phyloP scores from a whole-genome alignment of 108 stramenopile species.

The Chaetoceros muelleri region DNA sequence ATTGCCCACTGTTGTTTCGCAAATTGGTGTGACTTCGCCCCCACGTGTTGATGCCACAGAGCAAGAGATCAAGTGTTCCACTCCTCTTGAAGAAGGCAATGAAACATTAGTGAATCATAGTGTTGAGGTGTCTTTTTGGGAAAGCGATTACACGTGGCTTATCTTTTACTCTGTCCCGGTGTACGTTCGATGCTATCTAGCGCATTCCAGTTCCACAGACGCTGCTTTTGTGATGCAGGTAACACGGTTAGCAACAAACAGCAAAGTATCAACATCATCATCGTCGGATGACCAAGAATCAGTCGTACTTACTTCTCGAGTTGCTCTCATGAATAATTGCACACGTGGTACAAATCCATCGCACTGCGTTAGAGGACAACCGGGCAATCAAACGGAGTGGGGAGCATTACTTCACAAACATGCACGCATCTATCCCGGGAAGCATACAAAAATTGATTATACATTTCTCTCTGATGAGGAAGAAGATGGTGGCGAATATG shows the following conservation, averaged over 20 bases:
- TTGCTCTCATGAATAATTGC: constrained; percentile 74
- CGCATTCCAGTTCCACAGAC: constrained; percentile 14
- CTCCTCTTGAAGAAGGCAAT: not conserved
- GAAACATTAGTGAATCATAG: constrained; percentile 37
- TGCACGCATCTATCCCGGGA: constrained; percentile 62
- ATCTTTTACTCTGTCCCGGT: constrained; percentile 81
- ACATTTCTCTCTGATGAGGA: constrained; percentile 25
- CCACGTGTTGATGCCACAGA: constrained; percentile 13
- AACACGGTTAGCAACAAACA: not conserved
- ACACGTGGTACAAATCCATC: constrained; percentile 52
- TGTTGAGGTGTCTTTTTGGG: constrained; percentile 48
- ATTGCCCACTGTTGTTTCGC: constrained; percentile 13
- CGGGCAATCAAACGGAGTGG: constrained; percentile 43
- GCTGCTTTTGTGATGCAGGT: constrained; percentile 24
- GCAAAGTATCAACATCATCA: not conserved
- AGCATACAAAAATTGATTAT: constrained; percentile 32
- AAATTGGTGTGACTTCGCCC: not conserved
- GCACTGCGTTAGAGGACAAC: constrained; percentile 30
- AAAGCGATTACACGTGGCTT: constrained; percentile 83
- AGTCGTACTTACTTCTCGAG: constrained; percentile 48
- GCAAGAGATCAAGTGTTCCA: constrained; percentile 5
- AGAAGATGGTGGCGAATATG: constrained; percentile 10
- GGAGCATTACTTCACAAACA: constrained; percentile 41
- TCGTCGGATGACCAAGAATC: not conserved
- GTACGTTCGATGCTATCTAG: constrained; percentile 36